A percentile compares a stretch with the other conserved stretches of the same genome.
These are phyloP conservation scores for Podospora tetraspora DNA, from an alignment of 495 filamentous ascomycete species.

Conservation along the genomic window DNA sequence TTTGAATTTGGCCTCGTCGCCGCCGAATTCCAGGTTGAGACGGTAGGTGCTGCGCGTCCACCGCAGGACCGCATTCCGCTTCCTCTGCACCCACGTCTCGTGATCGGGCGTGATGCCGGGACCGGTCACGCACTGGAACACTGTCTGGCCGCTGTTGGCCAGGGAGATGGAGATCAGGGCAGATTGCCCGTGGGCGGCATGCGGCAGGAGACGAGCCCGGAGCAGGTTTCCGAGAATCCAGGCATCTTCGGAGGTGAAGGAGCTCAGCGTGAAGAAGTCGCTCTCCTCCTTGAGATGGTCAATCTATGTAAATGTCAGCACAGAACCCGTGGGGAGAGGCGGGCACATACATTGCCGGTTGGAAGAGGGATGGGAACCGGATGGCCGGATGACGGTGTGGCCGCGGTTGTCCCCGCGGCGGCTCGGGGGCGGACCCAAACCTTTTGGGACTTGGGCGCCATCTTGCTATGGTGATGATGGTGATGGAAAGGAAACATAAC, in stretches of 20 bases:
- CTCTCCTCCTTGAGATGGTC: constrained; percentile 8
- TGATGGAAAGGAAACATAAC: neutral
- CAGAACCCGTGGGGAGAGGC: neutral
- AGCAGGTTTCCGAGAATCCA: constrained; percentile 61
- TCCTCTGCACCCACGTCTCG: constrained; percentile 57
- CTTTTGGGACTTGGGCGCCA: neutral
- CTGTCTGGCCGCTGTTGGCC: constrained; percentile 49
- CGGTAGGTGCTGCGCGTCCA: constrained; percentile 63
- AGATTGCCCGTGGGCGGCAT: constrained; percentile 39
- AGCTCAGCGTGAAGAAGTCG: constrained; percentile 46
- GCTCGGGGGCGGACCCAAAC: neutral
- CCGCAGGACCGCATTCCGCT: constrained; percentile 57
- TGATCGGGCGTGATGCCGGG: constrained; percentile 58
- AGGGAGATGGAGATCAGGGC: constrained; percentile 63
- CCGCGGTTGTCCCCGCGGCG: neutral
- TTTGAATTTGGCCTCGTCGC: constrained; percentile 44
- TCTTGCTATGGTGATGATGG: neutral
- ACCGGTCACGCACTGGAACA: constrained; percentile 43
- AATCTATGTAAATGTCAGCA: neutral
- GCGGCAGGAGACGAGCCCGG: constrained; percentile 53
- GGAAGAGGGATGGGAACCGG: neutral
- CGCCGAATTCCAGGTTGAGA: constrained; percentile 54
- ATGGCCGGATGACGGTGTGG: neutral
- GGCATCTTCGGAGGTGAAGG: constrained; percentile 62
- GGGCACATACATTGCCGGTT: neutral